These are phyloP conservation scores for Strigomonas galati DNA, from an alignment of 208 protist genomes.

Conservation along the genomic window DNA sequence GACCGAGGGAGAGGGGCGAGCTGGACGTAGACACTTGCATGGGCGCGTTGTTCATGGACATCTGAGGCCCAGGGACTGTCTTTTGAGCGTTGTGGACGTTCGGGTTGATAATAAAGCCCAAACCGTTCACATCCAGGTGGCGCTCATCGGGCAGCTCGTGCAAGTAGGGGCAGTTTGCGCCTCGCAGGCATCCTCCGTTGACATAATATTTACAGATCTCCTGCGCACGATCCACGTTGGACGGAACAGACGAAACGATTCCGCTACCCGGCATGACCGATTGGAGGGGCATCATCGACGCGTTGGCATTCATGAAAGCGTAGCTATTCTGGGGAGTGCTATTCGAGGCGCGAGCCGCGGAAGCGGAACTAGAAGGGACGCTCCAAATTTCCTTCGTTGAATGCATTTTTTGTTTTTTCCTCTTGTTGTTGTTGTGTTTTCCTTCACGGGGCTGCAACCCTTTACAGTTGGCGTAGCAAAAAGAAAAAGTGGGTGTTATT, in stretches of 20 bases:
- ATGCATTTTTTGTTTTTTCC: slow-evolving; percentile 1
- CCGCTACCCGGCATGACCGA: slow-evolving; percentile 18
- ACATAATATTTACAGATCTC: slow-evolving; percentile 89
- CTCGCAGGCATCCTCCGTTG: slow-evolving; percentile 84
- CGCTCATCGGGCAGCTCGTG: slow-evolving; percentile 89
- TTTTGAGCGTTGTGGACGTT: slow-evolving; percentile 89
- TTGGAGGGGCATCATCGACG: slow-evolving; percentile 32
- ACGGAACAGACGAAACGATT: slow-evolving; percentile 30
- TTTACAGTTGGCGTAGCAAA: no score
- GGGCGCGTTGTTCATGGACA: slow-evolving; percentile 15
- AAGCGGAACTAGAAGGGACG: slow-evolving; percentile 31
- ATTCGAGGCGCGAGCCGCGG: slow-evolving; percentile 22
- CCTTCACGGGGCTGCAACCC: no score
- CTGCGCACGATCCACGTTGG: slow-evolving; percentile 65
- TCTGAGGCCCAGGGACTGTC: slow-evolving; percentile 44
- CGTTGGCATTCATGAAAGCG: slow-evolving; percentile 32
- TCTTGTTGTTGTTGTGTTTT: slow-evolving; percentile 7
- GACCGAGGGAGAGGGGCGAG: slow-evolving; percentile 41
- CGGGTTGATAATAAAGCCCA: slow-evolving; percentile 85
- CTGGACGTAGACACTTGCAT: slow-evolving; percentile 17
- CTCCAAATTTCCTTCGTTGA: slow-evolving; percentile 29
- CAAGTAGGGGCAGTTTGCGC: slow-evolving; percentile 69
- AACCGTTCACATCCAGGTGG: slow-evolving; percentile 81
- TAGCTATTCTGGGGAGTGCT: slow-evolving; percentile 24
- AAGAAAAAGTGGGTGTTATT: no score